A percentile compares a stretch with the other conserved stretches of the same genome.
These are phyloP conservation scores for Hypericum androsaemum DNA, from an alignment of 345 rosid species.

Conservation along the genomic window DNA sequence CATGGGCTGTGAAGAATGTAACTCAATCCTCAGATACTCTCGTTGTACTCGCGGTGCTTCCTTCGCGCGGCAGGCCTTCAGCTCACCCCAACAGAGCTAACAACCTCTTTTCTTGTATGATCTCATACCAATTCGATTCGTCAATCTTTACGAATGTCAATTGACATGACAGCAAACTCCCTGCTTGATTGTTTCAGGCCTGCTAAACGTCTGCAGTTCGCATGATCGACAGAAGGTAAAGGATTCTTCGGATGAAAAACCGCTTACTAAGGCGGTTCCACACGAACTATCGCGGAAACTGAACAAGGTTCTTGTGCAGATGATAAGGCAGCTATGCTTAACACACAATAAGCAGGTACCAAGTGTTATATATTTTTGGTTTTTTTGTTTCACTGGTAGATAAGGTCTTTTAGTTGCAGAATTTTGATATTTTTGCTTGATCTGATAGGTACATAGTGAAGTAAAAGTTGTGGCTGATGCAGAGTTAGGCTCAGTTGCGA, in stretches of 20 bases:
- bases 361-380: background rate
- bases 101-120: conserved; percentile 18
- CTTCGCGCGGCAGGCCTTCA: conserved; percentile 9
- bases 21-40: conserved; percentile 19
- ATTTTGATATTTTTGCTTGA: background rate
- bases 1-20: conserved; percentile 28
- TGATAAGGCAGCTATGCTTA: conserved; percentile 21
- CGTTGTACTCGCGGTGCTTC: conserved; percentile 26
- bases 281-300: conserved; percentile 7
- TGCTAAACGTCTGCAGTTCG: conserved; percentile 17
- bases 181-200: conserved; percentile 13
- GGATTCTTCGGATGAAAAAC: background rate
- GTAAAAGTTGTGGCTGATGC: conserved; percentile 24
- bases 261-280: background rate
- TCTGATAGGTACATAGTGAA: conserved; percentile 18
- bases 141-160: background rate
- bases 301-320: conserved; percentile 17
- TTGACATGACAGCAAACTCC: background rate
- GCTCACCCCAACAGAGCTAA: background rate
- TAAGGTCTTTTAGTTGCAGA: background rate
- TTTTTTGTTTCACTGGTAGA: background rate
- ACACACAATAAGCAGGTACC: conserved; percentile 19
- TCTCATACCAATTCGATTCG: background rate
- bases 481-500: conserved; percentile 21
- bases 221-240: conserved; percentile 2